A percentile compares a stretch with the other conserved stretches of the same genome.
phyloP scores from a whole-genome alignment of 202 grass and related monocot species.

The Saccharum hybrid region DNA sequence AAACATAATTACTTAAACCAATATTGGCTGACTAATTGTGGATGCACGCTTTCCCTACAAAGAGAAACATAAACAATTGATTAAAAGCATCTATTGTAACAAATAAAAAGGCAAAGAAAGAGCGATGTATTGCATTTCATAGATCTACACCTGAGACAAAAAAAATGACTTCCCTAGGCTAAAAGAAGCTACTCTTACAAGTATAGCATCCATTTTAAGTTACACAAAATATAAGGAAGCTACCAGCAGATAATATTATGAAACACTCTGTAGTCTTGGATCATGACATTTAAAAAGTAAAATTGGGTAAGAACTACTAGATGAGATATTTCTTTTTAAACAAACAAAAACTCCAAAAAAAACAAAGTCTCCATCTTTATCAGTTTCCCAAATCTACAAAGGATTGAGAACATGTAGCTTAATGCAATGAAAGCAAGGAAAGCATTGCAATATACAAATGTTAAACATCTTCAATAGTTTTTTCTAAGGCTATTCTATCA shows the following conservation, averaged over 20 bases:
- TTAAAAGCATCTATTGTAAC: neutral
- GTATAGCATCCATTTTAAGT: neutral
- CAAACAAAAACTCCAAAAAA: neutral
- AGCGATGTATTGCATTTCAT: neutral
- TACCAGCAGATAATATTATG: neutral
- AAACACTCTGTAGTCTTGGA: neutral
- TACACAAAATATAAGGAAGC: constrained; percentile 10
- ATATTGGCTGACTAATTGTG: neutral
- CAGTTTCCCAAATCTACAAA: constrained; percentile 24
- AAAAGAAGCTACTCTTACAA: constrained; percentile 2
- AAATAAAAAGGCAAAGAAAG: neutral
- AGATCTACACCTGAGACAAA: neutral
- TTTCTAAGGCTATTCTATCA: neutral
- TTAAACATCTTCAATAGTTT: neutral
- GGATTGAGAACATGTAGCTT: constrained; percentile 16
- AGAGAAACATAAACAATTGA: constrained; percentile 11
- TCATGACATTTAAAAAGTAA: neutral
- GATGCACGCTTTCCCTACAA: neutral
- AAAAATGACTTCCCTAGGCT: neutral
- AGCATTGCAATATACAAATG: constrained; percentile 11
- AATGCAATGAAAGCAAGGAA: constrained; percentile 2
- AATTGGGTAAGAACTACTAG: neutral
- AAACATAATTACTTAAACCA: constrained; percentile 10
- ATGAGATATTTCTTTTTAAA: neutral
- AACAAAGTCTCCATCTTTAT: neutral